Evolutionary conservation across 441 rosid genomes (phyloP), one percentile per base, ranked within the genome.

Genomic region (Euphorbia celastroides): DNA sequence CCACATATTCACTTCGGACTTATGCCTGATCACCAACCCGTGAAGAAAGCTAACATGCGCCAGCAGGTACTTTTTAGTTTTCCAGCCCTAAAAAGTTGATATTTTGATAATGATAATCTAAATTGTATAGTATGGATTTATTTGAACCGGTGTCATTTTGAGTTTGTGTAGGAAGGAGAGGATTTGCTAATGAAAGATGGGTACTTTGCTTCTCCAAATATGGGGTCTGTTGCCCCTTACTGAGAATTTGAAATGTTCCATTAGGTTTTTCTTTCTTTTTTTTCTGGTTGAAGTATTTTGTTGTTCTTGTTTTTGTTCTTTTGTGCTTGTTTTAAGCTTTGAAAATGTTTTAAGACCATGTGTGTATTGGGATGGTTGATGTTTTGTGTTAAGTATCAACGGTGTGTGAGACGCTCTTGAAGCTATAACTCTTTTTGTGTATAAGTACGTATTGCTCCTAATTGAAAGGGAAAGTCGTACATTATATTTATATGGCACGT

Each of bases 1-100:
- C 99, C 99, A 1, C 93, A 92, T 84, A 94, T 89, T 74, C 99
- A 92, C 75, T 92, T 88, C 82, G 97, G 99, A 70, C 97, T 94
- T 64, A 80, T 86, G 89, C 94, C 98, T 81, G 98, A 94, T 81
- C 98, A 94, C 79, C 98, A 87, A 75, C 92, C 97, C 86, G 90
- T 88, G 93, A 89, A 86, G 95, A 94, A 87, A 70, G 30, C 95
- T 44, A 86, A 79, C 78, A 60, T 84, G 74, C 85, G 84, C 80
- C 93, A 83, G 75, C 96, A 82, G 94, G 90, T 88, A 76, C 57
- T 67, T 71, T 50, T n/a, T n/a, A n/a, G n/a, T n/a, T n/a, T n/a
- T n/a, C 5, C 57, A 78, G 65, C 75, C 78, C 74, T 70, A 68
- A 42, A 62, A 46, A 26, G n/a, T 19, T 19, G 19, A 20, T 22